Base-by-base conservation (phyloP, 2,329 filamentous ascomycete species). In the Rutstroemia sp. region DNA sequence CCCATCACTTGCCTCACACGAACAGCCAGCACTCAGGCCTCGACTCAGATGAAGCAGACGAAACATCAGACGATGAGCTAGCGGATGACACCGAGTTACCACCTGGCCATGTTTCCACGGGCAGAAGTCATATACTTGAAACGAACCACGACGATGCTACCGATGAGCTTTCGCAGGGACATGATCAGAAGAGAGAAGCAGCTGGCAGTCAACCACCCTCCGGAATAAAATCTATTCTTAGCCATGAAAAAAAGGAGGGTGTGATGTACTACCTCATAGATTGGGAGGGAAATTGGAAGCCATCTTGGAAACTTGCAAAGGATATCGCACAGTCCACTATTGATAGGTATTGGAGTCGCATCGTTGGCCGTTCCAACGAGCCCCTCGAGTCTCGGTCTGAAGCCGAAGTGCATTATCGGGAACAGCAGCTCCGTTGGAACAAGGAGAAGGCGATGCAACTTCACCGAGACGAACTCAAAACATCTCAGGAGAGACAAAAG, bases 251-350 rank as follows among this genome's bases (percentile, higher is more conserved):
- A 7, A 36, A 48, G 12, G 59, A 57, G 17, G 46, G 25, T 16
- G 44, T 57, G 6, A 19, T 54, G 3, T 60, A 57, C 36, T 70
- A 67, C 38, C 44, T 62, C 2, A 63, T 69, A 17, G 60, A 63
- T 40, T 69, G 68, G 68, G 60, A 59, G 7, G 67, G 65, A 1
- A 46, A 64, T 39, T 62, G 53, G 39, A 38, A 51, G 6, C 45
- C 64, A 34, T 59, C 63, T 1, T 68, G 66, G 67, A 65, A 69
- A 36, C 64, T 63, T 7, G 63, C 56, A 5, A 50, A 58, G 7
- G 61, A 64, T 52, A 57, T 69, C 8, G 57, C 56, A 5, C 9
- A 44, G 1, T 56, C 27, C 3, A 38, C 53, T 16, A 57, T 63
- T n/a, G n/a, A 48, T 27, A 27, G 25, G 25, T 27, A 27, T 27